Conservation (phyloP, 2,329 filamentous ascomycete genomes). For the Colletotrichum theobromicola region DNA sequence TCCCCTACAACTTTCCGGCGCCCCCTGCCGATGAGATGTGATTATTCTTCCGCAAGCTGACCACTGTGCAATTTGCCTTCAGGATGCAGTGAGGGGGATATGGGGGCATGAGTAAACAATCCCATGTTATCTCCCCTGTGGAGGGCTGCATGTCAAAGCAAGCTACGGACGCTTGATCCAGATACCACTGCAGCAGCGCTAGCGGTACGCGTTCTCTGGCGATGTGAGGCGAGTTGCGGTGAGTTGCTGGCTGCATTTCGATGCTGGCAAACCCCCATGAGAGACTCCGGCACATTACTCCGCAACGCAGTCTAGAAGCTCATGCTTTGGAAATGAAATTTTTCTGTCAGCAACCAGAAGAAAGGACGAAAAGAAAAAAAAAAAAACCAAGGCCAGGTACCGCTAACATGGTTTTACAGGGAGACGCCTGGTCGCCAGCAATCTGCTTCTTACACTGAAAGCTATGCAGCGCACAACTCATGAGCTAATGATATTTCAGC, state of each 20-base stretch:
- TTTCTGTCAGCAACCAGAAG: not conserved
- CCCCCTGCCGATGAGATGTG: constrained; percentile 14
- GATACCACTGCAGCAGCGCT: not conserved
- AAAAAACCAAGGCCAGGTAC: not conserved
- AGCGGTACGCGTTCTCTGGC: not conserved
- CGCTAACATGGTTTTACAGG: constrained; percentile 12
- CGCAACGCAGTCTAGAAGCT: not conserved
- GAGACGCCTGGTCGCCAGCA: not conserved
- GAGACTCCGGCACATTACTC: not conserved
- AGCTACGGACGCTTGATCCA: not conserved
- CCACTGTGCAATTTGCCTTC: not conserved
- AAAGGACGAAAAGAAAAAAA: too few species aligned
- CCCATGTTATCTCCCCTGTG: not conserved
- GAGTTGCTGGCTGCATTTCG: not conserved
- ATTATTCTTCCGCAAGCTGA: constrained; percentile 5
- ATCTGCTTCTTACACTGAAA: not conserved
- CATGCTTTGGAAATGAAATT: constrained; percentile 21
- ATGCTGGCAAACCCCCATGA: not conserved
- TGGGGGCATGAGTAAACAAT: not conserved
- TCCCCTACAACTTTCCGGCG: constrained; percentile 14
- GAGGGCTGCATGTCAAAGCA: not conserved
- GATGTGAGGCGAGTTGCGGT: not conserved
- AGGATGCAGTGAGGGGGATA: not conserved
- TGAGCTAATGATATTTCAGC: constrained; percentile 1
- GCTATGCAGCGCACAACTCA: not conserved